Percentiles rank a stretch among this genome's conserved stretches.
Evolutionary conservation across 2,329 filamentous ascomycete genomes (phyloP).

Genomic region (Dactylellina sp.): DNA sequence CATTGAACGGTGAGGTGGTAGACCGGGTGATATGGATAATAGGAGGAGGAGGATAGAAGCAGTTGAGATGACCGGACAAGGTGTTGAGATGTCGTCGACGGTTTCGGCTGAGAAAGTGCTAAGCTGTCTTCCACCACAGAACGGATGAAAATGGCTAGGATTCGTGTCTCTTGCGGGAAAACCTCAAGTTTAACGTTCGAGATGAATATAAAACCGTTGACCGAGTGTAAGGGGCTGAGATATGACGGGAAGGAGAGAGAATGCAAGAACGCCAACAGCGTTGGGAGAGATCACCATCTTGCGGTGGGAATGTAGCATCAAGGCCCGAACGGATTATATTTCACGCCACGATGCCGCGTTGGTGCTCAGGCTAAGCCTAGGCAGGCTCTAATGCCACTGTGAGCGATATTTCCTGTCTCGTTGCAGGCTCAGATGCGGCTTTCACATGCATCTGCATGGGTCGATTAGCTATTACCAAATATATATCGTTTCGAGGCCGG

Average conservation of each 20-base stretch:
- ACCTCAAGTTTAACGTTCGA: no score
- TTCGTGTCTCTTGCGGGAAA: no score
- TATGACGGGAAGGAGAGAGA: no score
- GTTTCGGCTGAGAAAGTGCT: conserved; percentile 21
- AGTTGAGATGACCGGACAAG: conserved; percentile 5
- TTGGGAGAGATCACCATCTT: no score
- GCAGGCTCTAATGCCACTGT: conserved; percentile 20
- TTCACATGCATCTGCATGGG: conserved; percentile 39
- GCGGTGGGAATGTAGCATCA: conserved; percentile 11
- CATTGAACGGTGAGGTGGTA: conserved; percentile 49
- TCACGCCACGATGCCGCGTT: conserved; percentile 48
- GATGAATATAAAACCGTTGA: no score
- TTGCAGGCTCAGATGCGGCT: conserved; percentile 21
- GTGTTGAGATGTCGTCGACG: conserved; percentile 43
- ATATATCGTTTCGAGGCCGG: neutral
- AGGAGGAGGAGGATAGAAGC: conserved; percentile 7
- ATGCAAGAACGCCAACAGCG: no score
- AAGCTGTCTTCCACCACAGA: conserved; percentile 14
- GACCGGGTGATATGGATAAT: neutral
- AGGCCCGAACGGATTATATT: conserved; percentile 7
- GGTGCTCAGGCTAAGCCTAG: conserved; percentile 19
- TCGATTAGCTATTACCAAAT: neutral
- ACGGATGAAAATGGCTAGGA: no score
- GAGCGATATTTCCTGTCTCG: conserved; percentile 19
- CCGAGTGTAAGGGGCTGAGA: no score